Base-by-base conservation (phyloP, 2,329 filamentous ascomycete species). In the Beauveria varroae region DNA sequence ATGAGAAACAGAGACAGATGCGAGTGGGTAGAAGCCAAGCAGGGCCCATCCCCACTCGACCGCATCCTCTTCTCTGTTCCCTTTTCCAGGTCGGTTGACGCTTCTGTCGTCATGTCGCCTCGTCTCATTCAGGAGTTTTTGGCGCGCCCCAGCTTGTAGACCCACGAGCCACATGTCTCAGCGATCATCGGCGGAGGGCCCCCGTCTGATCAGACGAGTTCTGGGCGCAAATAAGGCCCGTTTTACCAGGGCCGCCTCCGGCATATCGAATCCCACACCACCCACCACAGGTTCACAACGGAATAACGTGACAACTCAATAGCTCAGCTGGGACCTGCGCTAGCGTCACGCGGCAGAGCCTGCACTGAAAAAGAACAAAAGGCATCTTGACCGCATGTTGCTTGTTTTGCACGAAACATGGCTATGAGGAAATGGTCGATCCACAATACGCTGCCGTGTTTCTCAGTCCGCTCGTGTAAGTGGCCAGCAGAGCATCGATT, bases 1-100 rank as follows among this genome's bases (percentile, higher is more conserved):
- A 60, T 57, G 57, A 60, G 52, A n/a, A 55, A 46, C 62, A 60
- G 57, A 63, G 46, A 63, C 56, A 59, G 56, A 57, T 57, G 52
- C 54, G 18, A 47, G 41, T 50, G 51, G 51, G 30, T 46, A 49
- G 8, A 49, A 26, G 22, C 40, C 22, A 41, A 50, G 47, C 37
- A 58, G 50, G 41, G 20, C 41, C 53, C 54, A 24, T 37, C 55
- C 53, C 55, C 55, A 62, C 57, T 41, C 43, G 57, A n/a, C 18
- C 18, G 37, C 24, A 41, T 51, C 24, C 30, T 37, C 37, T 22
- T 22, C 20, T 16, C 50, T 37, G 14, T 34, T 56, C 40, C 54
- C 28, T 57, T 49, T 30, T 18, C 41, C 18, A 43, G 41, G 41
- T 43, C n/a, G 41, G 41, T 43, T 10, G 41, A 10, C 28, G n/a